Conservation (phyloP, 306 rosid genomes). For the Macrotyloma uniflorum region DNA sequence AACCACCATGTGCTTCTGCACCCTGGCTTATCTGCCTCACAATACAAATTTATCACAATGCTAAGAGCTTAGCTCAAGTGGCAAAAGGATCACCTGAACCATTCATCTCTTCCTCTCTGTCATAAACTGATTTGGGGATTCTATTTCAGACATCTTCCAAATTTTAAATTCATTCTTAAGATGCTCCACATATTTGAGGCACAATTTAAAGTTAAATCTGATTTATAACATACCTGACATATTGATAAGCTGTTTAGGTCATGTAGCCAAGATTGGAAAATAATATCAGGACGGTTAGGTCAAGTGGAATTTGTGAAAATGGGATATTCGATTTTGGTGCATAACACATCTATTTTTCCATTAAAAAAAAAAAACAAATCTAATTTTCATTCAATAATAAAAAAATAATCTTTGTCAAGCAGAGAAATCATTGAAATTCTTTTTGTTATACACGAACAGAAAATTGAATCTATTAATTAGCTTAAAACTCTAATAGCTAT, state of each 20-base stretch:
- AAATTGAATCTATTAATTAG: not conserved
- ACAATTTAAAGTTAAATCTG: not conserved
- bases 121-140: not conserved
- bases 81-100: constrained; percentile 10
- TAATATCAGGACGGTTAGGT: not conserved
- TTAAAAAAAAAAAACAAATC: too few species aligned
- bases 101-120: not conserved
- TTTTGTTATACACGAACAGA: not conserved
- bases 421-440: not conserved
- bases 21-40: constrained; percentile 34
- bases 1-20: constrained; percentile 38
- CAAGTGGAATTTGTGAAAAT: not conserved
- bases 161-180: not conserved
- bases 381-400: not conserved
- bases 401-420: not conserved
- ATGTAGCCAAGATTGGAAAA: not conserved
- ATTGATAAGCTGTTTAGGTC: not conserved
- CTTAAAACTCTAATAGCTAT: too few species aligned
- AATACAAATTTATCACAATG: not conserved
- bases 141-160: not conserved
- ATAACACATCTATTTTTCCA: not conserved
- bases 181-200: not conserved
- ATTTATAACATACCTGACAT: too few species aligned
- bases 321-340: not conserved
- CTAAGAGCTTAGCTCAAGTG: not conserved